phyloP scores from a whole-genome alignment of 2,329 filamentous ascomycete species.

The Scedosporium boydii region DNA sequence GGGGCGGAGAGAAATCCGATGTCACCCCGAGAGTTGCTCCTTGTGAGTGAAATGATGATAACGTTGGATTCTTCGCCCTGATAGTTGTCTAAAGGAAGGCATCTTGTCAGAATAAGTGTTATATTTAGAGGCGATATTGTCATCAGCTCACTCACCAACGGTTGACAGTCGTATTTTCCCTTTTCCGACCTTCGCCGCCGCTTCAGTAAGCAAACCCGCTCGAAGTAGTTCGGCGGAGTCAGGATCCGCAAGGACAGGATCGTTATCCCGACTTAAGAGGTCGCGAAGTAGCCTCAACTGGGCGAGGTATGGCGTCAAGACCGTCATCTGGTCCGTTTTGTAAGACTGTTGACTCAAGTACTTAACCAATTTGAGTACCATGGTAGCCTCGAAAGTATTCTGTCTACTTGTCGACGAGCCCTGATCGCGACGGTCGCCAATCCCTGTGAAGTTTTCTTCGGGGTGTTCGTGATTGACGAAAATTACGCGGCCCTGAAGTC shows the following conservation, averaged over 20 bases:
- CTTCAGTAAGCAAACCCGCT: slow-evolving; percentile 50
- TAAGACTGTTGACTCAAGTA: slow-evolving; percentile 68
- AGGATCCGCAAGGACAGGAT: slow-evolving; percentile 59
- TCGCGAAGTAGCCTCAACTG: slow-evolving; percentile 51
- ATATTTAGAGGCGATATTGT: no score
- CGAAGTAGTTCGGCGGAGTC: slow-evolving; percentile 53
- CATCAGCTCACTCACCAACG: slow-evolving; percentile 42
- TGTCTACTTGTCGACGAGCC: slow-evolving; percentile 36
- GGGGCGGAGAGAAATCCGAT: slow-evolving; percentile 62
- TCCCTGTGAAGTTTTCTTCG: slow-evolving; percentile 27
- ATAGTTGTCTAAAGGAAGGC: slow-evolving; percentile 49
- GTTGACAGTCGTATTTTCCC: slow-evolving; percentile 53
- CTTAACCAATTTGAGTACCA: slow-evolving; percentile 54
- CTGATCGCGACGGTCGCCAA: slow-evolving; percentile 32
- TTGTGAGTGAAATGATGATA: slow-evolving; percentile 56
- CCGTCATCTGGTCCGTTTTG: slow-evolving; percentile 51
- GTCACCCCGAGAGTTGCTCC: slow-evolving; percentile 53
- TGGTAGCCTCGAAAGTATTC: slow-evolving; percentile 56
- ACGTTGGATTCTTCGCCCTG: slow-evolving; percentile 71
- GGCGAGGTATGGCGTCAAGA: slow-evolving; percentile 65
- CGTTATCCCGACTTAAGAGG: slow-evolving; percentile 43
- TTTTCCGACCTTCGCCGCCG: slow-evolving; percentile 40
- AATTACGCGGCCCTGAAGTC: slow-evolving; percentile 49
- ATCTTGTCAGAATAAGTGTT: no score
- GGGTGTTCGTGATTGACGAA: slow-evolving; percentile 55